These are phyloP conservation scores for Actinidia polygama DNA, from an alignment of 179 eudicot genomes.

Conservation along the genomic window DNA sequence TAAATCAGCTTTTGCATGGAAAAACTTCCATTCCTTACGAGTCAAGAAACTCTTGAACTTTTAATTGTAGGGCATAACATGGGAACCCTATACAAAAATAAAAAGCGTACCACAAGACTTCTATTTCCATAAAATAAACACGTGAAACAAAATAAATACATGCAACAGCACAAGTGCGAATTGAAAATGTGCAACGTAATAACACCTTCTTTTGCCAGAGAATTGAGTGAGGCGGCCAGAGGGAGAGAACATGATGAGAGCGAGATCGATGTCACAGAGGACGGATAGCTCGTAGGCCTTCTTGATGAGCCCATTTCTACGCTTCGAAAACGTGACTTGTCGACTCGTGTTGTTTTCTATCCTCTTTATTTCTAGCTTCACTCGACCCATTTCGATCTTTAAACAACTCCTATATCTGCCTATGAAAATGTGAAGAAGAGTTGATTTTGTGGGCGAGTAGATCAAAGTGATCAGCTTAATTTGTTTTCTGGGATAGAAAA, in stretches of 20 bases:
- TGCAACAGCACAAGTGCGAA: too few species aligned
- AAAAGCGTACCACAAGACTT: too few species aligned
- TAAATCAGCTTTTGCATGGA: too few species aligned
- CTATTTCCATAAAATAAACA: too few species aligned
- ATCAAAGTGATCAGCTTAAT: neutral
- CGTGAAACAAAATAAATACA: too few species aligned
- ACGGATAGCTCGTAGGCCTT: constrained; percentile 69
- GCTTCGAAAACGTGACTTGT: constrained; percentile 74
- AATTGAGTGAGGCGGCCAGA: constrained; percentile 71
- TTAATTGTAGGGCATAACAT: too few species aligned
- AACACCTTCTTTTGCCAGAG: constrained; percentile 63
- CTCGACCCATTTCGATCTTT: too few species aligned
- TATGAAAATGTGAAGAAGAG: neutral
- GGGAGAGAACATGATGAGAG: constrained; percentile 75
- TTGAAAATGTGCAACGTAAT: too few species aligned
- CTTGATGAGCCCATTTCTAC: constrained; percentile 29
- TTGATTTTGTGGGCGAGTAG: neutral
- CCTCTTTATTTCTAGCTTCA: constrained; percentile 59
- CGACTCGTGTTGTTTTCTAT: constrained; percentile 63
- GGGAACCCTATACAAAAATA: too few species aligned
- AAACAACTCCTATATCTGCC: neutral
- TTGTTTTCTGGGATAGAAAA: neutral
- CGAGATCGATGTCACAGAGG: constrained; percentile 71
- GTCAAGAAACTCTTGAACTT: too few species aligned
- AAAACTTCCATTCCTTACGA: too few species aligned